Base-by-base conservation (phyloP, 2,329 filamentous ascomycete species). In the Rosellinia necatrix region DNA sequence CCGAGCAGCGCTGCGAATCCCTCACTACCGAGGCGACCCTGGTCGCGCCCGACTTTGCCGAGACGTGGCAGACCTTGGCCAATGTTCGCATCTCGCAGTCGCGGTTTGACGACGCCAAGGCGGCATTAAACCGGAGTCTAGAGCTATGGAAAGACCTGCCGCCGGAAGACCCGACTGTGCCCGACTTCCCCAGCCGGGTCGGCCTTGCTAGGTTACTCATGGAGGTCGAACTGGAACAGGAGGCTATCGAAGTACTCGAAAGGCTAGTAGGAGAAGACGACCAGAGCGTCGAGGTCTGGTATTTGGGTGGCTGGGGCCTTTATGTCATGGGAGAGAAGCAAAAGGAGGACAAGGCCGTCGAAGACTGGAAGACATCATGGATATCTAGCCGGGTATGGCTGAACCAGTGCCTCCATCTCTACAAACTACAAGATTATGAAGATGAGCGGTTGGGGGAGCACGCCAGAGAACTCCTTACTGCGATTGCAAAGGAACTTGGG, bases 51-150 rank as follows among this genome's bases (percentile, higher is more conserved):
- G 83, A 88, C 52, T 87, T 85, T 52, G 84, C 92, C 3, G 93
- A 97, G 75, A 90, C 92, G n/a, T 86, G 96, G 77, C 94, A 99
- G 76, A 97, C 94, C 6, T 82, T 97, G 29, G 94, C 94, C 49
- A 96, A 91, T 59, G 89, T 99, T 60, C 83, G 94, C 65, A 93
- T 99, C 71, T 97, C 92, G 53, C 96, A 99, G 75, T 74, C 84
- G 59, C 83, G 90, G 60, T 73, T 81, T 17, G 89, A 90, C 6
- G 94, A 99, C 70, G 94, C 94, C 1, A 83, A 82, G 65, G 84
- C 87, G 10, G 92, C 93, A 8, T 79, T 99, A 60, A 81, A 80
- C 68, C 81, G 90, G 64, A 96, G 93, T 72, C 78, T 97, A 63
- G 86, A 86, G 27, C 69, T 94, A 41, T 99, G 94, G 94, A 87